Evolutionary conservation across 2,329 filamentous ascomycete genomes (phyloP), one percentile per base, ranked within the genome.

Genomic region (Fusarium chlamydosporum): DNA sequence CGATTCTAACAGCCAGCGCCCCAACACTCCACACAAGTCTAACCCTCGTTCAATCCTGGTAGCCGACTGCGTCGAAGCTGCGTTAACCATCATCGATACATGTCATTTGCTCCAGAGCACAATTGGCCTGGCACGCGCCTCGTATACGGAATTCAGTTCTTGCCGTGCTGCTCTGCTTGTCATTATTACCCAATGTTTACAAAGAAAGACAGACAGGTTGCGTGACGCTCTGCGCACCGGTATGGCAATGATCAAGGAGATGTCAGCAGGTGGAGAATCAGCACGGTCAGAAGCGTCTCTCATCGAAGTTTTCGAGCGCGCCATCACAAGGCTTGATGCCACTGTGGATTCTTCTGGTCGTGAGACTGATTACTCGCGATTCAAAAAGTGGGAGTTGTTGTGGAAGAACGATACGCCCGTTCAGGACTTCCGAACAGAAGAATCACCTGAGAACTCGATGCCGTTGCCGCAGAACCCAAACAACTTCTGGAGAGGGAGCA

Each of bases 121-220:
- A n/a, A 81, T 83, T 15, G 85, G 85, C 16, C 82, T 87, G 53
- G 84, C 85, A 7, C 81, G 84, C 31, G 83, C 84, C 4, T 86
- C 84, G 0, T 87, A 86, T 68, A 86, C 84, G 5, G 85, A 87
- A 65, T 87, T 86, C 70, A 85, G 83, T 71, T 83, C 85, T 4
- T 86, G 84, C 51, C 84, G 85, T 41, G 84, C 84, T 11, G 84
- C 85, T 10, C 76, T 87, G 7, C 78, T 87, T 4, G 84, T 86
- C 29, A 76, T 81, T 45, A 79, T 80, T 33, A 79, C 79, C 3
- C 79, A 81, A 47, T 81, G 78, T 43, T 71, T 81, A 37, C 78
- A 77, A 40, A 76, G 76, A 57, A 78, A 76, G 43, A 79, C 79
- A 12, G 79, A 81, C 52, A 70, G 75, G 33, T 78, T 84, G 13